Percentiles rank a stretch among this genome's conserved stretches.
These are phyloP conservation scores for Termitomyces eurrhizus DNA, from an alignment of 768 basidiomycete genomes.

Conservation along the genomic window DNA sequence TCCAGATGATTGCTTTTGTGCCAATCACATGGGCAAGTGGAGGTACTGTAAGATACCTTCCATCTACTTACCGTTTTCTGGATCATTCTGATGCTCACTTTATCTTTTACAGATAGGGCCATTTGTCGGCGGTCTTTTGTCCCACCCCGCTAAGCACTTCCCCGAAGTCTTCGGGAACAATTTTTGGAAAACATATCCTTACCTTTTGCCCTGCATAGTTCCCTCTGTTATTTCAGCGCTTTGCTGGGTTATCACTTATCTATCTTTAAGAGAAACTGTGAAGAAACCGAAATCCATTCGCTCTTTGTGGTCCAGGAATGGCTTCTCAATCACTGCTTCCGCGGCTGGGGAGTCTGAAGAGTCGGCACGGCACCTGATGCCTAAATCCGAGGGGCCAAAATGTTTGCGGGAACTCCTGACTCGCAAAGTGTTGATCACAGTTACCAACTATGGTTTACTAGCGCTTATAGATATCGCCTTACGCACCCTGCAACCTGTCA, in stretches of 20 bases:
- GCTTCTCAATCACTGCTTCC: not conserved
- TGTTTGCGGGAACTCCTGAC: constrained; percentile 48
- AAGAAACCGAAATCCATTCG: constrained; percentile 21
- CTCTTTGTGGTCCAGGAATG: constrained; percentile 17
- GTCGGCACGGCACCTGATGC: constrained; percentile 6
- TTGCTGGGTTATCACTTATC: constrained; percentile 46
- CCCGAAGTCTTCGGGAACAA: constrained; percentile 40
- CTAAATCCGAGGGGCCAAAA: constrained; percentile 28
- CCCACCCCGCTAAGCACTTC: constrained; percentile 51
- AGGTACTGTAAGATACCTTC: constrained; percentile 10
- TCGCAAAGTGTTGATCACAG: constrained; percentile 52
- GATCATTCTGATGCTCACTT: not conserved
- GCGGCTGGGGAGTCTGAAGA: not conserved
- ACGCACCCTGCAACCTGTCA: constrained; percentile 64
- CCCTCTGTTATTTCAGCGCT: constrained; percentile 54
- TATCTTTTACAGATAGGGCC: constrained; percentile 34
- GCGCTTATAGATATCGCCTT: constrained; percentile 65
- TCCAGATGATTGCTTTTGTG: constrained; percentile 58
- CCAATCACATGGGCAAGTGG: constrained; percentile 43
- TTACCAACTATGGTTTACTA: constrained; percentile 59
- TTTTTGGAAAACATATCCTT: constrained; percentile 52
- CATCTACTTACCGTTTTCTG: not conserved
- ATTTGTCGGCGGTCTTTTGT: constrained; percentile 52
- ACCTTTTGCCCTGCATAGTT: constrained; percentile 66
- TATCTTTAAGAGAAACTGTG: constrained; percentile 52